Percentiles rank a stretch among this genome's conserved stretches.
Conservation (phyloP, 352 stramenopile species). For the Phytophthora fragariae region DNA sequence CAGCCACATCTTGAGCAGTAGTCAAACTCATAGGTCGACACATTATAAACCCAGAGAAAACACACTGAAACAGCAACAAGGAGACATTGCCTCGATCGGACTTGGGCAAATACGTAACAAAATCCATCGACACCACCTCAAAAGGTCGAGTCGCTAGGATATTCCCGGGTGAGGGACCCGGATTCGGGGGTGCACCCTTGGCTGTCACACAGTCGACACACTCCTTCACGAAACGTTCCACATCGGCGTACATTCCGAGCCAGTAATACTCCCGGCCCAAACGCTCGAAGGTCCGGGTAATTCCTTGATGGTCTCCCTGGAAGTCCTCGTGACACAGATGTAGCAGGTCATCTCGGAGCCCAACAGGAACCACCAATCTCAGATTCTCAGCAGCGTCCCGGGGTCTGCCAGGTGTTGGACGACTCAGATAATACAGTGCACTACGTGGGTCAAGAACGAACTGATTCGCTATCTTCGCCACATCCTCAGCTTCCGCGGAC, state of each 20-base stretch:
- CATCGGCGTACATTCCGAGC: background rate
- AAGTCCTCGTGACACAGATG: background rate
- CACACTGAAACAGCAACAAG: too few species aligned
- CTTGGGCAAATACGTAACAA: slow-evolving; percentile 13
- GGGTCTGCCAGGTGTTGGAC: background rate
- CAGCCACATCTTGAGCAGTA: too few species aligned
- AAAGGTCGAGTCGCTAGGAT: slow-evolving; percentile 9
- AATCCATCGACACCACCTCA: slow-evolving; percentile 26
- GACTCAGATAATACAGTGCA: background rate
- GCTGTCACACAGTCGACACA: background rate
- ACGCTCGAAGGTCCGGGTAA: background rate
- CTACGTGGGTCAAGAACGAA: background rate
- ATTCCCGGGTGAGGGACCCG: slow-evolving; percentile 12
- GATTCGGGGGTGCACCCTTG: slow-evolving; percentile 7
- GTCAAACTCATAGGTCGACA: too few species aligned
- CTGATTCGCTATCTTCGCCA: background rate
- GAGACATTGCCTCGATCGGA: background rate
- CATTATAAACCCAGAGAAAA: too few species aligned
- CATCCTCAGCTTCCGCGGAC: background rate
- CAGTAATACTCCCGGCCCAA: background rate
- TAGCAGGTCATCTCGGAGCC: background rate
- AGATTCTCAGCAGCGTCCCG: background rate
- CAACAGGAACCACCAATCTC: background rate
- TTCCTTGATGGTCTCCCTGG: background rate
- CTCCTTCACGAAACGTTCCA: background rate